phyloP scores from a whole-genome alignment of 371 early-diverging fungal species.

The Mortierella polycephala region DNA sequence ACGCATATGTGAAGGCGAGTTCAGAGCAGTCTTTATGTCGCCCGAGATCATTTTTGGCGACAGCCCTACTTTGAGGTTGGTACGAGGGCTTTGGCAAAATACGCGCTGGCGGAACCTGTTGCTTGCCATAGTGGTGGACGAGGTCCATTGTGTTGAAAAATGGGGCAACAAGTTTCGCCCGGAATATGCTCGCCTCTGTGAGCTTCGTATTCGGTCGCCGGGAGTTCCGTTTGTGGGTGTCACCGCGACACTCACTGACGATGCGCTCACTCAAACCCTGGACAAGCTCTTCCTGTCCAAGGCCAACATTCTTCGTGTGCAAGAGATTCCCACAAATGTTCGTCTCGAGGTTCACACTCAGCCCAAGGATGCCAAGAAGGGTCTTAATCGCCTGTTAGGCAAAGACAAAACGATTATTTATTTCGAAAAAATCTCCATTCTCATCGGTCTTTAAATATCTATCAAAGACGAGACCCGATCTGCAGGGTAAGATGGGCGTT shows the following conservation, averaged over 20 bases:
- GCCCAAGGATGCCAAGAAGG: conserved; percentile 13
- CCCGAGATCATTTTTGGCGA: conserved; percentile 24
- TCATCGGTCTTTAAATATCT: conserved; percentile 3
- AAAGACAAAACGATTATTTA: conserved; percentile 18
- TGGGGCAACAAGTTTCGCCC: conserved; percentile 16
- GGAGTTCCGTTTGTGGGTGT: conserved; percentile 17
- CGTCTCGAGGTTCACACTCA: conserved; percentile 21
- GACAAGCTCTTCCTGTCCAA: conserved; percentile 11
- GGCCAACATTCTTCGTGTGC: conserved; percentile 1
- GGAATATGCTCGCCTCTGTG: conserved; percentile 12
- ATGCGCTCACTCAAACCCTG: conserved; percentile 5
- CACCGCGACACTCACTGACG: conserved; percentile 15
- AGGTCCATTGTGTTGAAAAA: conserved; percentile 25
- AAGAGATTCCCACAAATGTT: conserved; percentile 14
- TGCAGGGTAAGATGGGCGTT: background rate
- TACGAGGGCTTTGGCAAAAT: conserved; percentile 8
- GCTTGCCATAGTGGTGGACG: conserved; percentile 21
- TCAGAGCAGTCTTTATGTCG: conserved; percentile 20
- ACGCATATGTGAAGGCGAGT: conserved; percentile 13
- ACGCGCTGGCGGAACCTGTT: conserved; percentile 1
- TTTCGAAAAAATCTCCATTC: conserved; percentile 11
- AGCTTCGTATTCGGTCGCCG: conserved; percentile 16
- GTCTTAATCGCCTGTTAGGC: conserved; percentile 12
- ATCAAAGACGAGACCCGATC: background rate
- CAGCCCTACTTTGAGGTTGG: conserved; percentile 4